Base-by-base conservation (phyloP, 148 eudicot genomes). In the Vaccinium corymbosum region DNA sequence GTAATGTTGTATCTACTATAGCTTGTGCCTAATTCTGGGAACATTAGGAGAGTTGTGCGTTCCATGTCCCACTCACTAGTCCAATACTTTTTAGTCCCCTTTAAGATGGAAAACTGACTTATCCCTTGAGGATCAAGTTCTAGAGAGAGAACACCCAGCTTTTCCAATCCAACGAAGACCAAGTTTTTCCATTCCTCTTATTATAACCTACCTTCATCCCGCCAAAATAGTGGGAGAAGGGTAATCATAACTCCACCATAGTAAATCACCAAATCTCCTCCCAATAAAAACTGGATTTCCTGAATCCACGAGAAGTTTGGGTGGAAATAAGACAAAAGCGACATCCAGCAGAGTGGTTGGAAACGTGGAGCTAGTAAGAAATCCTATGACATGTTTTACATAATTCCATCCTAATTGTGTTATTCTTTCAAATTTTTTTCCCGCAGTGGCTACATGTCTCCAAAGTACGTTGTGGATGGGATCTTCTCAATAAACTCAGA, bases 381-480 rank as follows among this genome's bases (percentile, higher is more conserved):
- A 7, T 7, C 13, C 14, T 35, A 12, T 15, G 3, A 1, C 9
- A 35, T 32, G 22, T 4, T 59, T 2, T 8, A 22, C 1, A n/a
- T 3, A 10, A 3, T 49, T 49, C 51, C 6, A 16, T 16, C 1
- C 6, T 19, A 1, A 1, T 17, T 5, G 19, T 56, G 12, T 19
- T 46, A 20, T 56, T 5, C 12, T 10, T 27, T 25, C 73, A 17
- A 13, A 16, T 11, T n/a, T 50, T 53, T 12, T 48, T 3, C 35
- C 35, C 1, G 83, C 82, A 86, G 90, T 32, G 90, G 88, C 0
- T 88, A 88, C 82, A 88, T 88, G 84, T 76, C 90, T 27, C 90
- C 90, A 0, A 88, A 88, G 49, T 88, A 88, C 25, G 79, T 78
- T 3, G 49, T 77, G 3, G 73, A 86, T 20, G 90, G 90, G 14